A percentile compares a stretch with the other conserved stretches of the same genome.
Evolutionary conservation across 768 basidiomycete species (phyloP).

Genomic region (Boletus pseudo-olivaceus): DNA sequence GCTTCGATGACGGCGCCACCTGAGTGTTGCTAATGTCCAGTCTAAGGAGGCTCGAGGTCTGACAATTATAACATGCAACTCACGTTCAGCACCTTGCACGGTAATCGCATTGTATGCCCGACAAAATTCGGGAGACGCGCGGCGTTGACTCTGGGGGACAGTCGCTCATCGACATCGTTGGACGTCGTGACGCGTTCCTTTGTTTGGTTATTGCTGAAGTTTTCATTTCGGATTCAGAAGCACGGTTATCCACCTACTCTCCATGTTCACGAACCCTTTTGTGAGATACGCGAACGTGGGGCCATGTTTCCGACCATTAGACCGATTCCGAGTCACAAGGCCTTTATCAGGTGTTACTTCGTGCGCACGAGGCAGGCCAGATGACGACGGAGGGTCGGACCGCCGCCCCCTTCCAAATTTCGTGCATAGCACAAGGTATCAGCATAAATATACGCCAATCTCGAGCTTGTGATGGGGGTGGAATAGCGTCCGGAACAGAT

Average conservation of each 20-base stretch:
- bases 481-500: not conserved
- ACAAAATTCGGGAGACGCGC: conserved; percentile 49
- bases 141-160: conserved; percentile 58
- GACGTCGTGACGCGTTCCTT: conserved; percentile 10
- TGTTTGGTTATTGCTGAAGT: conserved; percentile 2
- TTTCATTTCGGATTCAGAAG: too few relatives aligned
- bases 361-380: not conserved
- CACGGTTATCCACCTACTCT: not conserved
- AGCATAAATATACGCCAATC: not conserved
- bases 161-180: conserved; percentile 21
- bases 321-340: not conserved
- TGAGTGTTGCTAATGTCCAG: conserved; percentile 32
- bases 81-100: conserved; percentile 60
- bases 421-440: not conserved
- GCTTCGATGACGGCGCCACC: conserved; percentile 57
- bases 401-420: too few relatives aligned
- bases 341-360: not conserved
- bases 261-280: not conserved
- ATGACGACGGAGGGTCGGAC: not conserved
- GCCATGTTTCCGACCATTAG: not conserved
- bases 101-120: conserved; percentile 55
- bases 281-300: not conserved
- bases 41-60: not conserved
- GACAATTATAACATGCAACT: conserved; percentile 7
- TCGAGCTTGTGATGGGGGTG: not conserved